Conservation (phyloP, 257 asterid species). For the Solanum chaucha region DNA sequence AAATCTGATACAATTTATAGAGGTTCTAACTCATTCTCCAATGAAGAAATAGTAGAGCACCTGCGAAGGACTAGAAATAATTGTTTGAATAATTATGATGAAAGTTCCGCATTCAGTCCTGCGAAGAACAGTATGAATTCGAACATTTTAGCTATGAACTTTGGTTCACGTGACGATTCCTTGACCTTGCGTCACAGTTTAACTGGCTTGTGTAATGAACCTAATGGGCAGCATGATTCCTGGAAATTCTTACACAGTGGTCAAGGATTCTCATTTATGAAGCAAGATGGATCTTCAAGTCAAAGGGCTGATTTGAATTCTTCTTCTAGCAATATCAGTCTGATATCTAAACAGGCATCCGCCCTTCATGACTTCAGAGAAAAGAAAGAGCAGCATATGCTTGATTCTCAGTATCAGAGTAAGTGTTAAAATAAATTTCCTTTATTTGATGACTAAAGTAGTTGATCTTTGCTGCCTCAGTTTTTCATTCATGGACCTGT, state of each 20-base stretch:
- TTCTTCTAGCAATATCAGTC: constrained; percentile 13
- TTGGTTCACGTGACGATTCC: constrained; percentile 67
- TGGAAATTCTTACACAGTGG: constrained; percentile 63
- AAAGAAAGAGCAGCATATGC: constrained; percentile 48
- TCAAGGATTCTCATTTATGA: constrained; percentile 42
- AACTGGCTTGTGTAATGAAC: constrained; percentile 41
- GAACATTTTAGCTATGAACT: constrained; percentile 69
- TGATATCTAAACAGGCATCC: constrained; percentile 17
- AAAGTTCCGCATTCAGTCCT: constrained; percentile 47
- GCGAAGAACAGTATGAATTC: constrained; percentile 67
- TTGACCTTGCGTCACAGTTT: constrained; percentile 37
- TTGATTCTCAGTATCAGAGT: constrained; percentile 67
- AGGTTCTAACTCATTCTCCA: constrained; percentile 77
- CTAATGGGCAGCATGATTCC: constrained; percentile 46
- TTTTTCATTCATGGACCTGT: background rate
- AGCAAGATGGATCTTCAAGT: constrained; percentile 41
- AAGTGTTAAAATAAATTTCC: background rate
- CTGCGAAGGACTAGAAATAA: constrained; percentile 68
- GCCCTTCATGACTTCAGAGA: constrained; percentile 38
- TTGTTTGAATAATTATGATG: constrained; percentile 39
- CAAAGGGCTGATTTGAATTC: constrained; percentile 34
- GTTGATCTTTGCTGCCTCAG: background rate
- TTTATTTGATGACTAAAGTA: background rate
- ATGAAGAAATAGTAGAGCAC: constrained; percentile 94
- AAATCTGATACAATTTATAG: constrained; percentile 76